A percentile compares a stretch with the other conserved stretches of the same genome.
Conservation (phyloP, 2,329 filamentous ascomycete genomes). For the Raffaelea arxii region DNA sequence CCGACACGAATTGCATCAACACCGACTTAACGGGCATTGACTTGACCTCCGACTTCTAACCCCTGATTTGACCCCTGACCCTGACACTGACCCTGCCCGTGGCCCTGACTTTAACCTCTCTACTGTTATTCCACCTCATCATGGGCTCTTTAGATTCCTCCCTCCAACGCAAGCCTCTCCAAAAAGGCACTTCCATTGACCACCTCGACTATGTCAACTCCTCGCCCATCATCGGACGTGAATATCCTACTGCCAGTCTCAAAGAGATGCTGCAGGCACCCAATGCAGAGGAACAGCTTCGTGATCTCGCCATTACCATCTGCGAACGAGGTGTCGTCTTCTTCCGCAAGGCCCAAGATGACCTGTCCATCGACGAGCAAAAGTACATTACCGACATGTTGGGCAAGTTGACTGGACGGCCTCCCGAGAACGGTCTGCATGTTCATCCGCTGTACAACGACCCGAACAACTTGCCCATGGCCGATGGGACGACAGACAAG, state of each 20-base stretch:
- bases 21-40: no score
- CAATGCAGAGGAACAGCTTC: conserved; percentile 20
- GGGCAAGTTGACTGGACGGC: conserved; percentile 21
- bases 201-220: conserved; percentile 21
- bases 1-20: no score
- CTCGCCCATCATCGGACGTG: conserved; percentile 23
- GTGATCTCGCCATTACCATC: conserved; percentile 24
- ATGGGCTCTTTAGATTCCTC: neutral
- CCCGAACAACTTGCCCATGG: conserved; percentile 26
- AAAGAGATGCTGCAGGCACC: conserved; percentile 21
- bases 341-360: conserved; percentile 20
- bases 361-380: conserved; percentile 22
- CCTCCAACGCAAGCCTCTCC: conserved; percentile 12
- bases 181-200: conserved; percentile 18
- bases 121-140: neutral
- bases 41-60: no score
- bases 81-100: no score
- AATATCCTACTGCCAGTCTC: conserved; percentile 20
- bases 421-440: conserved; percentile 20
- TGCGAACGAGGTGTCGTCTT: conserved; percentile 23
- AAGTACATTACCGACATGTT: conserved; percentile 22
- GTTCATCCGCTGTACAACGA: conserved; percentile 23
- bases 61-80: no score
- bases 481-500: conserved; percentile 24
- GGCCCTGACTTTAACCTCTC: no score